These are phyloP conservation scores for Reutealis trisperma DNA, from an alignment of 345 rosid genomes.

Conservation along the genomic window DNA sequence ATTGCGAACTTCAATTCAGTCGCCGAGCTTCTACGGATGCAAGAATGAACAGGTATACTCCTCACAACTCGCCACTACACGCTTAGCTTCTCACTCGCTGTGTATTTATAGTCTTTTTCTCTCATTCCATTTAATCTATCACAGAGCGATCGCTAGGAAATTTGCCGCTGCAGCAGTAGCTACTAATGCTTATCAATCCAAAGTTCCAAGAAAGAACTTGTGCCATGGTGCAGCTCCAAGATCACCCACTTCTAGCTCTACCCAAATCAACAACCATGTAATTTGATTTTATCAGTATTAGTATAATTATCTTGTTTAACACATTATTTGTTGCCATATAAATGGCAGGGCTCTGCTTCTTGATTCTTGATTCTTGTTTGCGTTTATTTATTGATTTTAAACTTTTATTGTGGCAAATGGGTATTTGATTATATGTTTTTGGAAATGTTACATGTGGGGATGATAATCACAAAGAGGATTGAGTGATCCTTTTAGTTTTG, in stretches of 20 bases:
- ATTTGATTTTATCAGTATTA: neutral
- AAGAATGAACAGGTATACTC: slow-evolving; percentile 23
- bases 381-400: neutral
- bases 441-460: neutral
- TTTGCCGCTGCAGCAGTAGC: neutral
- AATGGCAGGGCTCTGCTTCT: too few species aligned
- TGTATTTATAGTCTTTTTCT: neutral
- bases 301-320: too few species aligned
- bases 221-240: slow-evolving; percentile 3
- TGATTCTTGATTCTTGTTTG: neutral
- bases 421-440: neutral
- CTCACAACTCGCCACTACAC: neutral
- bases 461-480: neutral
- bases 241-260: neutral
- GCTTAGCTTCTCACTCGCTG: neutral
- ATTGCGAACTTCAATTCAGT: neutral
- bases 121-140: neutral
- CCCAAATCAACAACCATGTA: slow-evolving; percentile 9
- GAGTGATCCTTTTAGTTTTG: neutral
- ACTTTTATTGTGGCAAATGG: neutral
- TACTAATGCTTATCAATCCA: neutral
- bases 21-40: neutral
- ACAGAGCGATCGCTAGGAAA: slow-evolving; percentile 14
- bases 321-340: too few species aligned
- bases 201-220: slow-evolving; percentile 5